Evolutionary conservation across 768 basidiomycete species (phyloP), one percentile per base, ranked within the genome.

Genomic region (Lanmaoa pseudosensibilis): DNA sequence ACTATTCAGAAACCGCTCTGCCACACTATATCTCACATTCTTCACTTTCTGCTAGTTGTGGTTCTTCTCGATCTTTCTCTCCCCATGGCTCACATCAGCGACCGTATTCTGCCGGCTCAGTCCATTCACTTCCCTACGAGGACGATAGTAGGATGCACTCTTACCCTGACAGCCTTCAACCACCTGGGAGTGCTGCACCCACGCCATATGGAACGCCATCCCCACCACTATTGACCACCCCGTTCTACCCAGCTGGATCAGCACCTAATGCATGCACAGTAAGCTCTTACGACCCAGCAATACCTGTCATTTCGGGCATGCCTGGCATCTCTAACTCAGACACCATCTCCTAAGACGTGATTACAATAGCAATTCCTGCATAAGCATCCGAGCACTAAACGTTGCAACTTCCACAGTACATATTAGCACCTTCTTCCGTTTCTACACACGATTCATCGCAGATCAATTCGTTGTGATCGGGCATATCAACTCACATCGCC

Each of bases 221-320:
- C 7, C 69, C 64, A 11, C 68, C 71, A 40, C 52, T 69, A 32
- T 54, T 67, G 33, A 68, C 66, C 16, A 66, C 70, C 25, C 62
- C 71, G 21, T 75, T 72, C 57, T 67, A 73, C 46, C 69, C 74
- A 19, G 25, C 58, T 15, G 57, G 59, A 46, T 52, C 54, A 25
- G 50, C 46, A 44, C 38, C 56, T 39, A 50, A 47, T 25, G 32
- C 53, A 10, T 59, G 49, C 37, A 39, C 50, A 48, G 46, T 45
- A 30, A 58, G 43, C 43, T 27, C 55, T 40, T 62, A 55, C 39
- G 49, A 57, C 27, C 12, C 54, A 27, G 5, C 53, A 32, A 55
- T 59, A 46, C 50, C 56, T 47, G 19, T 57, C 39, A 37, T 53
- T 54, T 63, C 59, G 16, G 60, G 51, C 21, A 38, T 68, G 51